Percentiles rank a stretch among this genome's conserved stretches.
Evolutionary conservation across 176 grass and related monocot species (phyloP).

Genomic region (Triticum aestivum): IWGSC_CS_RefSeq_v2.1 NC_057812.1:651281442-651281941

Average conservation of each 20-base stretch:
- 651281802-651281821: too few species aligned
- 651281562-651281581: neutral
- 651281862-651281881: too few species aligned
- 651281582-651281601: neutral
- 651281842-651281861: too few species aligned
- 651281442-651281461: conserved; percentile 5
- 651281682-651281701: conserved; percentile 17
- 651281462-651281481: neutral
- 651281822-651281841: too few species aligned
- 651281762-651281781: too few species aligned
- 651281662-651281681: neutral
- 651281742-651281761: too few species aligned
- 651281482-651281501: neutral
- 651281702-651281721: neutral
- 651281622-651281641: neutral
- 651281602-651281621: neutral
- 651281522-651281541: neutral
- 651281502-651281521: neutral
- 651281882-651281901: too few species aligned
- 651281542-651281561: neutral
- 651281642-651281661: neutral
- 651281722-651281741: neutral
- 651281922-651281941: too few species aligned
- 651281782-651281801: too few species aligned
- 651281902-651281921: too few species aligned